phyloP scores from a whole-genome alignment of 305 asterid species.

The Solanum hybrid region DNA sequence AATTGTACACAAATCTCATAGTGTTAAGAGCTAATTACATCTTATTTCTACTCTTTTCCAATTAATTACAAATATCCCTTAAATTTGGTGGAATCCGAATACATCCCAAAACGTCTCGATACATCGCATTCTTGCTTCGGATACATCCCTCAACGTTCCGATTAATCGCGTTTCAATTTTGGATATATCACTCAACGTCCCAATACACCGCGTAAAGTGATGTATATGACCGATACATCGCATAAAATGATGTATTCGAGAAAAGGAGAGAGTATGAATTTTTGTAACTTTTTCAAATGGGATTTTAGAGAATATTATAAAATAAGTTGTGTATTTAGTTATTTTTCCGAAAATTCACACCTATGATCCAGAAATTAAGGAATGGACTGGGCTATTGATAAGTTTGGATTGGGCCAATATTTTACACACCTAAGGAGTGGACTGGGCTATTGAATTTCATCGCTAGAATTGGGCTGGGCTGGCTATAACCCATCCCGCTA shows the following conservation, averaged over 20 bases:
- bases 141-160: background rate
- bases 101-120: background rate
- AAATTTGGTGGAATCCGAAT: too few species aligned
- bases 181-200: background rate
- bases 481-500: background rate
- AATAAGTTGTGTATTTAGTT: background rate
- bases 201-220: too few species aligned
- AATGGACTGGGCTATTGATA: background rate
- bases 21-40: too few species aligned
- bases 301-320: background rate
- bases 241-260: too few species aligned
- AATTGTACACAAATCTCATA: too few species aligned
- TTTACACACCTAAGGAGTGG: background rate
- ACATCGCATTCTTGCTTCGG: accelerated
- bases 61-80: too few species aligned
- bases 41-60: too few species aligned
- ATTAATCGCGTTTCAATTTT: too few species aligned
- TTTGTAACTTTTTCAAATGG: too few species aligned
- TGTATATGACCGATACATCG: too few species aligned
- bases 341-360: background rate
- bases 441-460: background rate
- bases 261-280: too few species aligned
- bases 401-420: background rate
- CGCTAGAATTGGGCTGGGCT: background rate
- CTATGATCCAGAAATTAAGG: background rate